These are phyloP conservation scores for Termitomyces sp. DNA, from an alignment of 768 basidiomycete genomes.

Conservation along the genomic window DNA sequence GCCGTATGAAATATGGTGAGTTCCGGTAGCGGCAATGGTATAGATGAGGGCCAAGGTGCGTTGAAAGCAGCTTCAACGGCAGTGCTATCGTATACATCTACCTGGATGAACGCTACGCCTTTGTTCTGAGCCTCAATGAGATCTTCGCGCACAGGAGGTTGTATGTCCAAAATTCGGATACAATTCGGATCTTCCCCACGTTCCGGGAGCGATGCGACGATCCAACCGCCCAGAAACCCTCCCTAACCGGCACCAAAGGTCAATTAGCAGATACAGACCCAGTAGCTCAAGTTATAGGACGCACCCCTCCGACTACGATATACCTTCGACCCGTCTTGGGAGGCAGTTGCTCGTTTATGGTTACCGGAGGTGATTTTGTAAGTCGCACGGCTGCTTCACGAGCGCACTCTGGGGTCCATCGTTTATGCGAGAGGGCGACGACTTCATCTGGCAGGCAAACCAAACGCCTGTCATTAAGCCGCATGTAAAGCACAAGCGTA, in stretches of 20 bases:
- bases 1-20: conserved; percentile 73
- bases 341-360: conserved; percentile 44
- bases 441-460: conserved; percentile 43
- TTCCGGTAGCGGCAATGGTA: conserved; percentile 19
- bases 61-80: conserved; percentile 58
- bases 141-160: conserved; percentile 52
- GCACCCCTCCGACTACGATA: conserved; percentile 68
- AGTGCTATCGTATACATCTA: conserved; percentile 49
- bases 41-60: conserved; percentile 51
- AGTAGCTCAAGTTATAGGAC: neutral
- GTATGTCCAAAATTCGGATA: conserved; percentile 66
- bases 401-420: conserved; percentile 41
- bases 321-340: conserved; percentile 70
- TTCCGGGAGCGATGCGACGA: conserved; percentile 59
- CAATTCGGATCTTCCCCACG: conserved; percentile 64
- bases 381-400: conserved; percentile 30
- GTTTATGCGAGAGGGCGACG: conserved; percentile 42
- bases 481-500: conserved; percentile 25
- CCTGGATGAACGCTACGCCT: conserved; percentile 51
- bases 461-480: conserved; percentile 50
- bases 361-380: conserved; percentile 25
- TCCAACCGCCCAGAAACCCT: conserved; percentile 77
- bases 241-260: conserved; percentile 34
- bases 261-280: neutral
- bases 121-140: conserved; percentile 45